Evolutionary conservation across 177 flowering plant species (phyloP), one percentile per base, ranked within the genome.

Genomic region (Vitis hybrid): DNA sequence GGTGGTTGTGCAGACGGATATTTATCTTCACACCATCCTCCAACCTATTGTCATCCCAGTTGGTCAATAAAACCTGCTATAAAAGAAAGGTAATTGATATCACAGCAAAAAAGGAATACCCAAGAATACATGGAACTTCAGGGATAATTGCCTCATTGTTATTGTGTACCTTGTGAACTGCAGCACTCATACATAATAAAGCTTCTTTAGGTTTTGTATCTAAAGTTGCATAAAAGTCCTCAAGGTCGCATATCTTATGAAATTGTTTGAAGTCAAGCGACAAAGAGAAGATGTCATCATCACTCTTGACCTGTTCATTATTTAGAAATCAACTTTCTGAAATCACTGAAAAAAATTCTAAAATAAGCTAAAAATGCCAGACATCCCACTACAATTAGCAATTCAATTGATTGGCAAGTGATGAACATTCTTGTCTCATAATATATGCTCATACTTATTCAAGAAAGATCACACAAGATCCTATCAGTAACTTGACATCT

Each of bases 101-200:
- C 55, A 9, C 3, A 55, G 50, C 17, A 8, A 40, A 56, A 26
- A 57, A 17, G 8, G 3, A 56, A 21, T 10, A 55, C 26, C 12
- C 30, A 69, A 26, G 62, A 50, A 14, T 10, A 10, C 62, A 57
- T 21, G 21, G 23, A 19, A 60, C n/a, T 8, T 13, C 54, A 17
- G 8, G 5, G 13, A 48, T 1, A 67, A 51, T 54, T 34, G 34
- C 1, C n/a, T 58, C 32, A 18, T 18, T 49, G 66, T n/a, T 67
- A 56, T 12, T 55, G 23, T 62, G 57, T 82, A 93, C 98, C 97
- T 85, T 82, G 81, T 94, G 97, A 78, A 87, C 79, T 32, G 98
- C 94, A 71, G 88, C 93, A 77, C 94, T 82, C 79, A 91, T 77
- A 76, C 98, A 92, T 55, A 75, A 75, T 64, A 96, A 84, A 68